Evolutionary conservation across 805 yeast genomes (phyloP), one percentile per base, ranked within the genome.

Genomic region (Priceomyces fermenticarens): DNA sequence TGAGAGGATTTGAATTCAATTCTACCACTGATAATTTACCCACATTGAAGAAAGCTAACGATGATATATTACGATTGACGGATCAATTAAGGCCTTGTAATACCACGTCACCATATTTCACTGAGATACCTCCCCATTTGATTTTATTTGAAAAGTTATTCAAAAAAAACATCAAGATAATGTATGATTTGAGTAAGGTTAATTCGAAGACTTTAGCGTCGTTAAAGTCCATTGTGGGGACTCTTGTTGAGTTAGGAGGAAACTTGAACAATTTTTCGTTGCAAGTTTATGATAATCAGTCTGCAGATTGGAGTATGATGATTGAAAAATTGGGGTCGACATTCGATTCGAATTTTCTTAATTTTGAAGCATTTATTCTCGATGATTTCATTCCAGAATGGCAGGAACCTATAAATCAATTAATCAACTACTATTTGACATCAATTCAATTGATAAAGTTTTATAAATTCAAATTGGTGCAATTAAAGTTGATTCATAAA

Each of bases 231-330:
- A 54, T 73, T 27, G 61, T 75, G 37, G 43, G 59, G 11, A 58
- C 63, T 4, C 51, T 77, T 46, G 67, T 77, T 10, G 80, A 77
- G 51, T 59, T 78, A 38, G 83, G 83, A 14, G 81, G 80, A 3
- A 74, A 75, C 49, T 66, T 77, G 49, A 78, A 78, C 54, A 74
- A 78, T 44, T 76, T 78, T 47, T 73, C 80, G 14, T 65, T 78
- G 27, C 69, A 60, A 66, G 68, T 62, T 13, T 67, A 65, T 43
- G 64, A 51, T 33, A 40, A 42, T 10, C 35, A 48, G 20, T 42
- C 54, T 13, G 57, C 60, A 35, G 51, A 53, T 39, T 53, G 67
- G 10, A 60, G 69, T 31, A 45, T 54, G 27, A 41, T 58, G 3
- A 66, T 77, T 30, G 83, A 78, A 52, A 65, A 63, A 38, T 74